These are phyloP conservation scores for Nelumbo lutea DNA, from an alignment of 164 flowering plant species.

Conservation along the genomic window DNA sequence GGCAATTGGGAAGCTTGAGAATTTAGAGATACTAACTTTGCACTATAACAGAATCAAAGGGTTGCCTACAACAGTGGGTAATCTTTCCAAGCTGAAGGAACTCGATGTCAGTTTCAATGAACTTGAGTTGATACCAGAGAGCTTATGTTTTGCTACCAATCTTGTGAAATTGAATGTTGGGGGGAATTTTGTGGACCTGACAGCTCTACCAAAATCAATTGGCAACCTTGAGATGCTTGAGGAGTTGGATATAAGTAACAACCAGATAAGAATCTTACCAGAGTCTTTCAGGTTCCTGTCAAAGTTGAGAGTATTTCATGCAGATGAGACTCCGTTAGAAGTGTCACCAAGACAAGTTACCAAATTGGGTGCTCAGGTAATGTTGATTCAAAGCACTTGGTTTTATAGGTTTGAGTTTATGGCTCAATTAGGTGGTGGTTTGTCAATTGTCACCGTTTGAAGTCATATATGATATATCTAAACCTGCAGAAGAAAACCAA, in stretches of 20 bases:
- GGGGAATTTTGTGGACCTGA: conserved; percentile 63
- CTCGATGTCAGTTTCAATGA: conserved; percentile 74
- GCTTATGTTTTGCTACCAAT: conserved; percentile 46
- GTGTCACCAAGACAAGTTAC: conserved; percentile 55
- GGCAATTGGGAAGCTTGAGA: conserved; percentile 58
- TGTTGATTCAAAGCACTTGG: neutral
- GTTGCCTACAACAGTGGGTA: conserved; percentile 62
- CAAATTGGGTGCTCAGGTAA: conserved; percentile 68
- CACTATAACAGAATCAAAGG: conserved; percentile 56
- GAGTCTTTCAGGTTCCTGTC: conserved; percentile 60
- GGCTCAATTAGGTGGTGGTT: neutral
- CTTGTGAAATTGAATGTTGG: conserved; percentile 54
- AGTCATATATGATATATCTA: neutral
- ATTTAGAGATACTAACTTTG: conserved; percentile 49
- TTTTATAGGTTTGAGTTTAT: neutral
- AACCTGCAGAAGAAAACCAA: no score
- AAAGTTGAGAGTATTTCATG: conserved; percentile 46
- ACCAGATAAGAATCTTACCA: conserved; percentile 57
- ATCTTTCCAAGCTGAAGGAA: conserved; percentile 48
- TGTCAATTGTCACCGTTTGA: neutral
- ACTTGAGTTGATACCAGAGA: conserved; percentile 55
- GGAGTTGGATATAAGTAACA: conserved; percentile 59
- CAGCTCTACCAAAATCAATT: conserved; percentile 54
- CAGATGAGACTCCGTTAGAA: conserved; percentile 71
- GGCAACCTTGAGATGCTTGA: conserved; percentile 71